Evolutionary conservation across 1,284 basidiomycete genomes (phyloP), one percentile per base, ranked within the genome.

Genomic region (Cryptococcus hybrid): DNA sequence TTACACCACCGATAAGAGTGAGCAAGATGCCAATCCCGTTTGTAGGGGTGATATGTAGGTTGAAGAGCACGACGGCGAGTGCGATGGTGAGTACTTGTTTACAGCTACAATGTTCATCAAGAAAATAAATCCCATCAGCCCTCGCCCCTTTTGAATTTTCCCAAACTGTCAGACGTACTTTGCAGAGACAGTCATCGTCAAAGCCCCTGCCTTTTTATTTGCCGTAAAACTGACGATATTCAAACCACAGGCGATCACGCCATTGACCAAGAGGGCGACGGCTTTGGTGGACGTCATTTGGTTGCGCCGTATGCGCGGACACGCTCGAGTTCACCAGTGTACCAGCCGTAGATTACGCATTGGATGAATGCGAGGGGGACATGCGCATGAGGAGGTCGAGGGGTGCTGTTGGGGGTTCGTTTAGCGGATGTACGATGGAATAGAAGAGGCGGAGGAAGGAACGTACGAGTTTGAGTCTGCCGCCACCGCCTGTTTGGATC

Each of bases 21-120:
- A 94, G 78, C 8, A 82, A 50, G 59, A 96, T 93, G 1, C 93
- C 93, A 37, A 89, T 63, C 13, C 83, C 85, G 71, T 96, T 96
- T 58, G 83, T 83, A 34, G 82, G 79, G 0, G 87, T 88, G 73
- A 96, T 90, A 8, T 84, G 83, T 50, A 95, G 78, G 71, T 92
- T 80, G 78, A 96, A 96, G 38, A 95, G 82, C 40, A 83, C 66
- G 8, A 96, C 89, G 0, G 92, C 90, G 52, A 88, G 84, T 2
- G 92, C 81, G 62, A 96, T 87, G 1, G 92, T 94, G 61, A 96
- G 76, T n/a, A 92, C 93, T 73, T 96, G 93, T 78, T 97, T 97
- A 56, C 92, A 59, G 86, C 71, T 73, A 60, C 9, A 15, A 7
- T 37, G 6, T 18, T 30, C 36, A 18, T 24, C 24, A 24, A 24